Base-by-base conservation (phyloP, 2,329 filamentous ascomycete species). In the Venturia pyrina region DNA sequence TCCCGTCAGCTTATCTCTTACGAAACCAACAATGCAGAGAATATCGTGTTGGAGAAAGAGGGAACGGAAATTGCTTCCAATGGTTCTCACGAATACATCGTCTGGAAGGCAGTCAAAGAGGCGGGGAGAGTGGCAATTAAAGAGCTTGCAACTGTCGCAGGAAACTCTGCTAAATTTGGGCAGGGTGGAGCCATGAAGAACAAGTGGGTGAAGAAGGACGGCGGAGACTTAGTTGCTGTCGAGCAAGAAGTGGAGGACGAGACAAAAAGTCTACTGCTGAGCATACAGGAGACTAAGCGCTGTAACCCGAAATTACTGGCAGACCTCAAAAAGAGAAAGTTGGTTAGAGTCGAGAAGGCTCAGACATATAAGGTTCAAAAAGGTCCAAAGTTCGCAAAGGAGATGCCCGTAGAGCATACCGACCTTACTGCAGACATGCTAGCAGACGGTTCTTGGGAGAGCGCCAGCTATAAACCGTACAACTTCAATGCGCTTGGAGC, bases 341-440 rank as follows among this genome's bases (percentile, higher is more conserved):
- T 99, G 62, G 83, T 97, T 69, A 88, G 84, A 70, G 82, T 91
- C 73, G 87, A 91, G 71, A 98, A 97, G 81, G 85, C 90, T 67
- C 89, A 96, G 72, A 87, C 82, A 75, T 99, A 95, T 83, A 89
- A 85, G 70, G 87, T 96, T 67, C 81, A 81, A 67, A 97, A 97
- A 81, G 95, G 92, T 0, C 79, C 87, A 68, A 96, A 96, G 77
- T 99, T 92, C 75, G 90, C 92, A 56, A 85, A 89, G 62, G 89
- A 96, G 78, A 90, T 98, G 69, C 83, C 89, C 59, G 91, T 96
- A 78, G 93, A 98, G 80, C 91, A 96, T 78, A 97, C 95, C 56
- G 95, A 99, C 75, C 81, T 99, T 73, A 98, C 95, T 13, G 89
- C 87, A 64, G 95, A 99, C 66, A 96, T 99, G 90, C 82, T 99